Evolutionary conservation across 257 asterid species (phyloP).

Genomic region (Solanum paucissectum): DNA sequence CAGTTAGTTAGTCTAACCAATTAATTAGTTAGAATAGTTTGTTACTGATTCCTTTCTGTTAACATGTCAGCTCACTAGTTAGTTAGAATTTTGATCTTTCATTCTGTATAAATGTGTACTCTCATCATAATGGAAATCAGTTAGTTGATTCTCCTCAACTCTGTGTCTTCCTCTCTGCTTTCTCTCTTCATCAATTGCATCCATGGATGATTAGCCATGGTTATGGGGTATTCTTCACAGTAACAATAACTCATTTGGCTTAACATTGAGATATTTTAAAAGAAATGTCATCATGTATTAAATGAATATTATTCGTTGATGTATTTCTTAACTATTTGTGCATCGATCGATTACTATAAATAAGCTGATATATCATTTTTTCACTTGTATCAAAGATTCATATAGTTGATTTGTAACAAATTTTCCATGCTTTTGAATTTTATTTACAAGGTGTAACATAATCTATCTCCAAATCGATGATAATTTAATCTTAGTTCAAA

Average conservation of each 20-base stretch:
- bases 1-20: no score
- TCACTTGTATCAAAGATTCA: not conserved
- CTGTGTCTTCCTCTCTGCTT: no score
- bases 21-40: no score
- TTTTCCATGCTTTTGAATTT: not conserved
- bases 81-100: no score
- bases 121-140: no score
- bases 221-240: no score
- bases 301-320: not conserved
- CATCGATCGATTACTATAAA: not conserved
- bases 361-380: not conserved
- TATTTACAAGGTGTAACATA: not conserved
- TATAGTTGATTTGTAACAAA: not conserved
- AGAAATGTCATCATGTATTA: not conserved
- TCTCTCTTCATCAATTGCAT: no score
- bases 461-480: not conserved
- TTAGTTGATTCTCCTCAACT: no score
- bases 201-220: no score
- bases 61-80: no score
- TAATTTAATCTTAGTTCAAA: not conserved
- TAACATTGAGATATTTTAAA: not conserved
- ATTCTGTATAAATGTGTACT: no score
- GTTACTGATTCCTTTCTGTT: no score
- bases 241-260: not conserved
- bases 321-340: not conserved